phyloP scores from a whole-genome alignment of 345 rosid genomes.

The Eucalyptus erythrocorys region DNA sequence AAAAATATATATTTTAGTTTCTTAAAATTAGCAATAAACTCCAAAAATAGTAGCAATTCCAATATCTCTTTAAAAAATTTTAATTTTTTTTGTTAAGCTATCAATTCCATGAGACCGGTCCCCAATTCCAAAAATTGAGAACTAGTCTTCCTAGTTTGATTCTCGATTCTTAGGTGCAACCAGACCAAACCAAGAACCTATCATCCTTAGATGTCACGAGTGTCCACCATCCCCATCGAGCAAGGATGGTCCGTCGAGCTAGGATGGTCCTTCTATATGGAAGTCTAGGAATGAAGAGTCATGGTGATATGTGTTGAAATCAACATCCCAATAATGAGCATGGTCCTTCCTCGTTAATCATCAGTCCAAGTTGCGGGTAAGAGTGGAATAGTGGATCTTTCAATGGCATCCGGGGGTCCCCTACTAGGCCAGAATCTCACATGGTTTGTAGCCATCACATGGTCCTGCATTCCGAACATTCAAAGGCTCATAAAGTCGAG shows the following conservation, averaged over 20 bases:
- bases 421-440: not conserved
- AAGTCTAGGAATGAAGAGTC: not conserved
- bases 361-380: not conserved
- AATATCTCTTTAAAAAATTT: fast-evolving
- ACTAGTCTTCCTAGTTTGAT: too few species aligned
- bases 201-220: too few species aligned
- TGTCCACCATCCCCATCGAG: too few species aligned
- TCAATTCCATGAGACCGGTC: too few species aligned
- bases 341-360: not conserved
- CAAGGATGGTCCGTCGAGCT: not conserved
- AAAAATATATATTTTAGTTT: too few species aligned
- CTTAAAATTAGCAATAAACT: too few species aligned
- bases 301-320: not conserved
- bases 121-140: too few species aligned
- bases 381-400: not conserved
- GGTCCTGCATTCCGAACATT: not conserved
- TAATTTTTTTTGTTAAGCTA: too few species aligned
- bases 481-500: not conserved
- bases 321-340: not conserved
- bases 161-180: too few species aligned
- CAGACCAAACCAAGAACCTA: too few species aligned
- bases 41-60: too few species aligned
- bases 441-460: not conserved
- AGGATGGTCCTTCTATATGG: not conserved
- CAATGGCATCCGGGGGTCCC: not conserved